Evolutionary conservation across 768 basidiomycete species (phyloP).

Genomic region (Pulveroboletus ravenelii): DNA sequence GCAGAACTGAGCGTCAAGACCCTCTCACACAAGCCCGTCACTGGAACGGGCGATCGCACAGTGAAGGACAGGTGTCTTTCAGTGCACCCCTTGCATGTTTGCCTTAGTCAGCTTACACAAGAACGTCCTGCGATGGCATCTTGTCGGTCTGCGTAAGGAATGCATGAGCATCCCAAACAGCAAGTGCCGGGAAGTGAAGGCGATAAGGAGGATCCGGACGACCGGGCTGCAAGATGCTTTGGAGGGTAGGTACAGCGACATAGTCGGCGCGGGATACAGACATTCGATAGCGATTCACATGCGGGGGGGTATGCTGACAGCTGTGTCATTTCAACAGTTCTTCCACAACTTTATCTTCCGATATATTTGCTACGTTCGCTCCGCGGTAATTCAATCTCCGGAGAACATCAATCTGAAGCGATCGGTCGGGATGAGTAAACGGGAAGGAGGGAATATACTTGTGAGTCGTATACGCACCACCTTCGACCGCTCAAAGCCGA

Average conservation of each 20-base stretch:
- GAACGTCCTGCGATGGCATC: conserved; percentile 5
- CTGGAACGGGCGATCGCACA: background rate
- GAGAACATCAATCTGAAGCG: conserved; percentile 75
- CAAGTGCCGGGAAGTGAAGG: background rate
- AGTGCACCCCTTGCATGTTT: background rate
- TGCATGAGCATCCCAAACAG: conserved; percentile 2
- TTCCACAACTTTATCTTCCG: conserved; percentile 81
- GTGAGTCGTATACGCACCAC: conserved; percentile 57
- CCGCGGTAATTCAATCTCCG: conserved; percentile 85
- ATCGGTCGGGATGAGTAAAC: conserved; percentile 1
- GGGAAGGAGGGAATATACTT: background rate
- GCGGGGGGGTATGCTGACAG: conserved; percentile 22
- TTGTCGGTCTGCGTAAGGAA: conserved; percentile 3
- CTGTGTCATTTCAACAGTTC: conserved; percentile 64
- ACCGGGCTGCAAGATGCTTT: conserved; percentile 14
- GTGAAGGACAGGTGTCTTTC: background rate
- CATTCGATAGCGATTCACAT: conserved; percentile 19
- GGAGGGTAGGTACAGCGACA: conserved; percentile 25
- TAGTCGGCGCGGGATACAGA: conserved; percentile 22
- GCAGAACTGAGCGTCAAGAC: background rate
- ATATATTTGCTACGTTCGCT: conserved; percentile 70
- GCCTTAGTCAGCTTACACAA: conserved; percentile 7
- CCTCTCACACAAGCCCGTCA: background rate
- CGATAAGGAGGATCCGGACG: conserved; percentile 14
- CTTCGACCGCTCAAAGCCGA: conserved; percentile 80